A percentile compares a stretch with the other conserved stretches of the same genome.
Conservation (phyloP, 805 yeast species). For the Tetrapisispora iriomotensis region DNA sequence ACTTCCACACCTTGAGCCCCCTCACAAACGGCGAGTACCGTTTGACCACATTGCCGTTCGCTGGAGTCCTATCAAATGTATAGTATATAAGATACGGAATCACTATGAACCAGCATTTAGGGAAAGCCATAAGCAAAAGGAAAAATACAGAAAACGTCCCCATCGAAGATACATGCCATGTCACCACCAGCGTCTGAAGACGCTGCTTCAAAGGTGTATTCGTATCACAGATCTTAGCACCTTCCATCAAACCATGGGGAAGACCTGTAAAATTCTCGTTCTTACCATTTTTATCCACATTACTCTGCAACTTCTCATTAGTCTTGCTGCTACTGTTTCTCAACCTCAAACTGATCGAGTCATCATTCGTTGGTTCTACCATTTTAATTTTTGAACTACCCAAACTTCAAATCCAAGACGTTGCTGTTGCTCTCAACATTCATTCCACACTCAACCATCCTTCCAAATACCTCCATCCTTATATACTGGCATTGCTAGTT, state of each 20-base stretch:
- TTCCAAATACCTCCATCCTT: no score
- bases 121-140: slow-evolving; percentile 48
- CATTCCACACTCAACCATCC: no score
- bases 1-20: slow-evolving; percentile 50
- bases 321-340: neutral
- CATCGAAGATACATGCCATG: slow-evolving; percentile 68
- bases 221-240: slow-evolving; percentile 34
- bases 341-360: neutral
- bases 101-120: slow-evolving; percentile 57
- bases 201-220: slow-evolving; percentile 47
- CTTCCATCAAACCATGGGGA: no score
- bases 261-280: no score
- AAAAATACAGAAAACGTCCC: slow-evolving; percentile 40
- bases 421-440: no score
- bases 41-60: slow-evolving; percentile 57
- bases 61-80: slow-evolving; percentile 53
- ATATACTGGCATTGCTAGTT: no score
- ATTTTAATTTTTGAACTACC: no score
- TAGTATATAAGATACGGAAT: slow-evolving; percentile 57
- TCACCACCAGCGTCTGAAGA: slow-evolving; percentile 55
- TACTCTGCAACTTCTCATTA: no score
- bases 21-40: slow-evolving; percentile 51
- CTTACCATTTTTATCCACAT: no score
- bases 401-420: no score
- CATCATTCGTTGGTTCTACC: neutral